phyloP scores from a whole-genome alignment of 1,139 yeast genomes.

The Yamadazyma diddensiae region DNA sequence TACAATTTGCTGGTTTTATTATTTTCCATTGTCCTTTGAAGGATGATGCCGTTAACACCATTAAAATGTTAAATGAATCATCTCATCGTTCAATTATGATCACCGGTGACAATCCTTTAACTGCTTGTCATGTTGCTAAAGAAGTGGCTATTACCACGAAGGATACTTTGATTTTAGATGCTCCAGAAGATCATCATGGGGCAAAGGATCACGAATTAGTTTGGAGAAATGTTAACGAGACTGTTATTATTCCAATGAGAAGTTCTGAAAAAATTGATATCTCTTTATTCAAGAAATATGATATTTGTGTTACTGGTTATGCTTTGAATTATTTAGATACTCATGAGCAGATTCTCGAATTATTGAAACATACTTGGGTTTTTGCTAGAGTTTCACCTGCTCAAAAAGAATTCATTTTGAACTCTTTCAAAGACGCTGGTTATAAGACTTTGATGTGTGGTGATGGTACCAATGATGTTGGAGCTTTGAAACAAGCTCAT shows the following conservation, averaged over 20 bases:
- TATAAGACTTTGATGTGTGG: conserved; percentile 98
- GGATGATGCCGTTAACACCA: conserved; percentile 85
- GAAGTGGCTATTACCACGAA: conserved; percentile 83
- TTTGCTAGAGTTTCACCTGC: conserved; percentile 97
- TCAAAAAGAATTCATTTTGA: conserved; percentile 89
- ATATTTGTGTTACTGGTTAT: conserved; percentile 90
- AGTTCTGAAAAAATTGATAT: conserved; percentile 58
- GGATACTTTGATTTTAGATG: conserved; percentile 83
- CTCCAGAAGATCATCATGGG: conserved; percentile 65
- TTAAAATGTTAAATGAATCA: conserved; percentile 89
- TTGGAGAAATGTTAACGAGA: conserved; percentile 85
- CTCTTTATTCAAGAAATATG: conserved; percentile 62
- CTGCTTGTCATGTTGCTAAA: conserved; percentile 97
- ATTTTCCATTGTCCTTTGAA: conserved; percentile 98
- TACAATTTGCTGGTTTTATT: conserved; percentile 86
- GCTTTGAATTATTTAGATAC: conserved; percentile 67
- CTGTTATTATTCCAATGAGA: conserved; percentile 66
- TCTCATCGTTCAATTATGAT: conserved; percentile 96
- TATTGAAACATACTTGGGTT: conserved; percentile 91
- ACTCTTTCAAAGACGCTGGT: conserved; percentile 81
- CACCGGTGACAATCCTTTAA: conserved; percentile 97
- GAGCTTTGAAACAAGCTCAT: conserved; percentile 98
- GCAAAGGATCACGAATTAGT: conserved; percentile 57
- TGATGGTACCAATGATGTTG: conserved; percentile 99
- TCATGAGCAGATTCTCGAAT: conserved; percentile 64